Conservation (phyloP, 495 filamentous ascomycete genomes). For the Schizothecium vesticola region DNA sequence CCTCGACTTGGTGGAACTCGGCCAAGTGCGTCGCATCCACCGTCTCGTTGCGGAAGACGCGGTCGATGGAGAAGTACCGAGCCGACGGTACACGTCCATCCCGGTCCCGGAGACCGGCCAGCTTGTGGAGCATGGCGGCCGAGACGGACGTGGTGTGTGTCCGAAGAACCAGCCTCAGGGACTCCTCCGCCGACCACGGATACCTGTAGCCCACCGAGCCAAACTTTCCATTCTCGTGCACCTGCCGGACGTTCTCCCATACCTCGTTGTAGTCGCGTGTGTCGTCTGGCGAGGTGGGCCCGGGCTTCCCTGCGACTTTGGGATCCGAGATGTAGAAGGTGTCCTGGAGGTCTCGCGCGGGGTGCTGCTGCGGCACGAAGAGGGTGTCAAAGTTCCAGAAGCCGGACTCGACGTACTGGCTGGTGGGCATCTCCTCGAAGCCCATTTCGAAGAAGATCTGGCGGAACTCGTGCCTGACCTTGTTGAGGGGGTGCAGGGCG, state of each 20-base stretch:
- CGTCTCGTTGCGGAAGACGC: slow-evolving; percentile 82
- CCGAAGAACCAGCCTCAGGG: slow-evolving; percentile 79
- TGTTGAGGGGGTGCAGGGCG: slow-evolving; percentile 88
- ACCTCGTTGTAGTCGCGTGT: slow-evolving; percentile 74
- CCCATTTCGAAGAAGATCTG: slow-evolving; percentile 96
- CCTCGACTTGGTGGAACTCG: slow-evolving; percentile 98
- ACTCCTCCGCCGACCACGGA: slow-evolving; percentile 86
- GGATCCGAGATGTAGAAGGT: slow-evolving; percentile 98
- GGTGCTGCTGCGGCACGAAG: slow-evolving; percentile 96
- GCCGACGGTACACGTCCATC: slow-evolving; percentile 59
- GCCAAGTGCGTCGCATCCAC: slow-evolving; percentile 95
- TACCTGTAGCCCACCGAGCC: slow-evolving; percentile 94
- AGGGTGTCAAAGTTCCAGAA: slow-evolving; percentile 99
- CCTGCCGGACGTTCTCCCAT: slow-evolving; percentile 75
- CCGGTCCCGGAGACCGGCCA: slow-evolving; percentile 58
- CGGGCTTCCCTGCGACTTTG: slow-evolving; percentile 65
- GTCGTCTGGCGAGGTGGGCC: slow-evolving; percentile 52
- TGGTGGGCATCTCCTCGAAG: slow-evolving; percentile 80
- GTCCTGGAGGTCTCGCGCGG: slow-evolving; percentile 91
- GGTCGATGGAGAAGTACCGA: slow-evolving; percentile 94
- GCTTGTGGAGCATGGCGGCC: slow-evolving; percentile 80
- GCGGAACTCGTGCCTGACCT: slow-evolving; percentile 88
- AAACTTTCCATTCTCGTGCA: slow-evolving; percentile 82
- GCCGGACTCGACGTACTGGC: slow-evolving; percentile 80
- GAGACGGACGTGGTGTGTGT: slow-evolving; percentile 94